Evolutionary conservation across 2,329 filamentous ascomycete genomes (phyloP), one percentile per base, ranked within the genome.

Genomic region (Neonectria coccinea): DNA sequence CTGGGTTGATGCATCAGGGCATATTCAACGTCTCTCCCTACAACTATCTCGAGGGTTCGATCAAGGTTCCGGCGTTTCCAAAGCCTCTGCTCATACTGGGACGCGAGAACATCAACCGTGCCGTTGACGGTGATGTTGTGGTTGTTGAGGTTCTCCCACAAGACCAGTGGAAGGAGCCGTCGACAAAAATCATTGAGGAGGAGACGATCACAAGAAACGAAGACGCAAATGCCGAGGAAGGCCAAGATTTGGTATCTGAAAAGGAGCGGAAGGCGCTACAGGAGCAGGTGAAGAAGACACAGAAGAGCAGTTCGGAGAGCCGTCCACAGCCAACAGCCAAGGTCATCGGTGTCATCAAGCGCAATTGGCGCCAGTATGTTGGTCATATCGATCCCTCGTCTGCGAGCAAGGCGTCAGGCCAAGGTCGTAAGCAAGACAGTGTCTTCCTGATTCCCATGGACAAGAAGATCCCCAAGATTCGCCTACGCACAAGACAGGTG

Each of bases 401-500:
- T 2, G 91, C 94, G 53, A 91, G 90, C 73, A 88, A 90, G 57
- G 87, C 89, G 3, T 87, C 88, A 2, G 91, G 89, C 65, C 91
- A 94, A 71, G 93, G 93, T 31, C 88, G 94, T 63, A 92, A 92
- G 73, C 93, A 97, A 76, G 94, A 97, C 76, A 97, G 89, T 16
- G 94, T 99, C 14, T 99, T 99, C 79, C 85, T 99, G 18, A 89
- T 98, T 53, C 94, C 96, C 4, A 98, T 99, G 95, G 95, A 99
- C 80, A 98, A 97, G 84, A 91, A 93, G 74, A 92, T 99, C 22
- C 96, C 96, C 2, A 99, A 98, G 82, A 97, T 99, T 73, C 89
- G 94, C 50, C 89, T 99, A 59, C 90, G 94, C 55, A 98, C 96
- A 11, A 88, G 96, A 56, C 96, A 98, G 79, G 94, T 94, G 25